Percentiles rank a stretch among this genome's conserved stretches.
Conservation (phyloP, 2,329 filamentous ascomycete species). For the Elsinoe perseae region DNA sequence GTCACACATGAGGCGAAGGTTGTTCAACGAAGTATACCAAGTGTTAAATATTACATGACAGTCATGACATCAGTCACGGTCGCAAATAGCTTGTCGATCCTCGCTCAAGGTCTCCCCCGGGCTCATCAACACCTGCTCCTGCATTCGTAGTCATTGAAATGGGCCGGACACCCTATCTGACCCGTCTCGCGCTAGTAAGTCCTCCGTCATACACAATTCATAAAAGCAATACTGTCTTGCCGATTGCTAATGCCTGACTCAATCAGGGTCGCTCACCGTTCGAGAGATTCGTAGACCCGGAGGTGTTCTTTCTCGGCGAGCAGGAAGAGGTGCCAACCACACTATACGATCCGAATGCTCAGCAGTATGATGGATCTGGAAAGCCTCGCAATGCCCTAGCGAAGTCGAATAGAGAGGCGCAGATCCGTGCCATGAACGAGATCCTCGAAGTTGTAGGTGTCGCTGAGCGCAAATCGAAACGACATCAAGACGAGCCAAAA, state of each 20-base stretch:
- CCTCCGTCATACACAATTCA: too few relatives aligned
- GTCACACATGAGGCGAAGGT: too few relatives aligned
- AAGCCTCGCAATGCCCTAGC: conserved; percentile 37
- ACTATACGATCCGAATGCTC: too few relatives aligned
- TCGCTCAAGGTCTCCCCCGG: neutral
- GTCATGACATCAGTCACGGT: too few relatives aligned
- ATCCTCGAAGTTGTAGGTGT: conserved; percentile 42
- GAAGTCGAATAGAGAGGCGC: conserved; percentile 32
- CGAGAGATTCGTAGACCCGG: conserved; percentile 24
- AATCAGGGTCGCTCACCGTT: conserved; percentile 37
- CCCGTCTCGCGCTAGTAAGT: conserved; percentile 27
- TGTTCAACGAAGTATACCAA: too few relatives aligned
- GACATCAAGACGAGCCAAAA: neutral
- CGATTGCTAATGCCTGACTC: too few relatives aligned
- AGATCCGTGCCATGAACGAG: conserved; percentile 42
- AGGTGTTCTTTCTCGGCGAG: conserved; percentile 18
- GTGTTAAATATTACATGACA: too few relatives aligned
- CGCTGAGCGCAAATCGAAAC: conserved; percentile 33
- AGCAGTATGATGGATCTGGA: conserved; percentile 40
- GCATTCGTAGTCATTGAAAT: conserved; percentile 18
- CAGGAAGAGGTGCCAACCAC: conserved; percentile 18
- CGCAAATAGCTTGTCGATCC: too few relatives aligned
- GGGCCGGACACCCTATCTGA: conserved; percentile 27
- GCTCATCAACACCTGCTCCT: neutral
- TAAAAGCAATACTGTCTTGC: too few relatives aligned